Conservation (phyloP, 441 rosid species). For the Syzygium malaccense region DNA sequence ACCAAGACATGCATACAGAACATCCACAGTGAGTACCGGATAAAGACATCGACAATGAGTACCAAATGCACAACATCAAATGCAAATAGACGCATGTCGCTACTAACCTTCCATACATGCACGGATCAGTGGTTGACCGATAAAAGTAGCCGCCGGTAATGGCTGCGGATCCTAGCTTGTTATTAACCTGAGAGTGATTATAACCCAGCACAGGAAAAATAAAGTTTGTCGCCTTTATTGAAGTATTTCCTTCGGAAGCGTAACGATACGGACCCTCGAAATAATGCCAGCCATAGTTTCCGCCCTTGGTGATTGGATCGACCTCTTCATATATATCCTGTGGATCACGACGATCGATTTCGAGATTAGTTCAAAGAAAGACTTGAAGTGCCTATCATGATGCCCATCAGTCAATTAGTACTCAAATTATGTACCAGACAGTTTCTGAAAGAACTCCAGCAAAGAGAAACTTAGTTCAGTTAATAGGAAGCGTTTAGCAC, state of each 20-base stretch:
- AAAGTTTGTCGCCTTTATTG: conserved; percentile 34
- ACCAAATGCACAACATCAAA: neutral
- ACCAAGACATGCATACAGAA: neutral
- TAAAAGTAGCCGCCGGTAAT: conserved; percentile 84
- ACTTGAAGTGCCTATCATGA: neutral
- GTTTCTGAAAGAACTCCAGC: neutral
- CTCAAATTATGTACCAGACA: neutral
- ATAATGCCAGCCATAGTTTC: conserved; percentile 90
- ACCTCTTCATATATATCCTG: conserved; percentile 80
- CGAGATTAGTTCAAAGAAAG: neutral
- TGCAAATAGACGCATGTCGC: neutral
- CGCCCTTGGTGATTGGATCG: conserved; percentile 70
- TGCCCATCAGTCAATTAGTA: neutral
- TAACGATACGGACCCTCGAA: conserved; percentile 58
- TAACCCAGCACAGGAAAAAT: conserved; percentile 80
- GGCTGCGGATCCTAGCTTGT: conserved; percentile 65
- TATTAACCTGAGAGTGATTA: conserved; percentile 73
- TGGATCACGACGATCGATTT: neutral
- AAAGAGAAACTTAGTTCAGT: neutral
- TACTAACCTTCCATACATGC: conserved; percentile 74
- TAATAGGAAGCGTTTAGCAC: neutral
- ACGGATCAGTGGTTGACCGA: conserved; percentile 77
- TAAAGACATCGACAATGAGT: too few species aligned
- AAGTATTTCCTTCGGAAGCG: conserved; percentile 57
- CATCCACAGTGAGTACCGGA: neutral